A percentile compares a stretch with the other conserved stretches of the same genome.
These are phyloP conservation scores for Vanderwaltozyma yarrowii DNA, from an alignment of 805 yeast genomes.

Conservation along the genomic window DNA sequence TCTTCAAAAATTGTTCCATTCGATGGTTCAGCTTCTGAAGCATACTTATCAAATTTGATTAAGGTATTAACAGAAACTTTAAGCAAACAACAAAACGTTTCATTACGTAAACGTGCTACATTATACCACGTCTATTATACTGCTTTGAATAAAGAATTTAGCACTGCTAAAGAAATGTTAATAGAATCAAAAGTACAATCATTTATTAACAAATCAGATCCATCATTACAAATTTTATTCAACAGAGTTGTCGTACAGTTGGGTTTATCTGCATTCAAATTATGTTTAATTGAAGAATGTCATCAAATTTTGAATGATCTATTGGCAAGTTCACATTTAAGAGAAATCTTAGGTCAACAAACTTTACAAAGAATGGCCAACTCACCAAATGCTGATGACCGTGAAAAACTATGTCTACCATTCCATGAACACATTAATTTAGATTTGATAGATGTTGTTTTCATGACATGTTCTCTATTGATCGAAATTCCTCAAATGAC, in stretches of 20 bases:
- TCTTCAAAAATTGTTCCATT: slow-evolving; percentile 22
- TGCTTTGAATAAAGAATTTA: slow-evolving; percentile 79
- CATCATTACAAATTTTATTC: slow-evolving; percentile 80
- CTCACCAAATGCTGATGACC: slow-evolving; percentile 21
- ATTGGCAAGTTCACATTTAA: slow-evolving; percentile 73
- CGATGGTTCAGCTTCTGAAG: slow-evolving; percentile 24
- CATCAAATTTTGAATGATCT: slow-evolving; percentile 83
- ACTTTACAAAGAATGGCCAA: slow-evolving; percentile 51
- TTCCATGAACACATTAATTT: slow-evolving; percentile 97
- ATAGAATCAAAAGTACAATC: slow-evolving; percentile 78
- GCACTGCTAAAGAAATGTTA: slow-evolving; percentile 80
- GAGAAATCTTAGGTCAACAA: slow-evolving; percentile 92
- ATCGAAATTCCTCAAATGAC: slow-evolving; percentile 90
- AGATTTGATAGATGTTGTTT: slow-evolving; percentile 89
- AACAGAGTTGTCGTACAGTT: slow-evolving; percentile 93
- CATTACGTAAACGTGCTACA: slow-evolving; percentile 73
- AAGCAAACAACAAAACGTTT: slow-evolving; percentile 53
- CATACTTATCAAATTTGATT: slow-evolving; percentile 46
- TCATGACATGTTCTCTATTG: slow-evolving; percentile 79
- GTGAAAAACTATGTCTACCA: slow-evolving; percentile 71
- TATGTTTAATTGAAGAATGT: slow-evolving; percentile 75
- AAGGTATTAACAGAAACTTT: slow-evolving; percentile 56
- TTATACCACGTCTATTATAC: slow-evolving; percentile 80
- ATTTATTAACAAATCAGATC: slow-evolving; percentile 74
- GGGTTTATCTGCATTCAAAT: slow-evolving; percentile 91